Base-by-base conservation (phyloP, 2,329 filamentous ascomycete genomes). In the Penicillium aurantiogriseum region DNA sequence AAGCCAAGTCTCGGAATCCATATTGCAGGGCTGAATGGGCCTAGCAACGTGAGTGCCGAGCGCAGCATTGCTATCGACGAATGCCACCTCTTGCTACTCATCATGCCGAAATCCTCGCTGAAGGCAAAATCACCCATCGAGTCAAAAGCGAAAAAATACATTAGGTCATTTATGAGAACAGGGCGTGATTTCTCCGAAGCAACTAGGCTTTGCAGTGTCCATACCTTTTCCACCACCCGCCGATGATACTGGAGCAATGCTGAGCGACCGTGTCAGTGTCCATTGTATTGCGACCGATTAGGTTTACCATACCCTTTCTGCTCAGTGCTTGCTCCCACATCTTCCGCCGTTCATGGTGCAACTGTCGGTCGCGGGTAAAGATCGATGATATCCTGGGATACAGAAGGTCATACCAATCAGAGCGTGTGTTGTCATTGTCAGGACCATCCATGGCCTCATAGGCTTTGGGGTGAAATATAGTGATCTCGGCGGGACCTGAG, bases 61-160 rank as follows among this genome's bases (percentile, higher is more conserved):
- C 63, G 55, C 21, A 67, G 44, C 35, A 57, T 43, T 17, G 54
- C 44, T 11, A 66, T 63, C 6, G 59, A 59, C 21, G 50, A 56
- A 42, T 65, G 62, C 54, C 52, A 57, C 44, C 15, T 48, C 15
- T 51, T 40, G 6, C 36, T 59, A 5, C 38, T 62, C 52, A 78
- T 63, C 74, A 74, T 74, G 10, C 71, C 62, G 45, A 76, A 78
- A 5, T 67, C 64, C 31, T 70, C 66, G 0, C 71, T 74, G 44
- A 78, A 78, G 5, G 72, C 76, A 38, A 79, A 63, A 47, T 78
- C 73, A 2, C 74, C 76, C 76, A 79, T 77, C 5, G 77, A 68
- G 21, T 77, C 76, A 39, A 76, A 77, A 23, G 59, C 69, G 50
- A 72, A 74, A 44, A 73, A 74, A 52, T 70, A 49, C 57, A 59